These are phyloP conservation scores for Ogataea zsoltii DNA, from an alignment of 805 yeast genomes.

Conservation along the genomic window DNA sequence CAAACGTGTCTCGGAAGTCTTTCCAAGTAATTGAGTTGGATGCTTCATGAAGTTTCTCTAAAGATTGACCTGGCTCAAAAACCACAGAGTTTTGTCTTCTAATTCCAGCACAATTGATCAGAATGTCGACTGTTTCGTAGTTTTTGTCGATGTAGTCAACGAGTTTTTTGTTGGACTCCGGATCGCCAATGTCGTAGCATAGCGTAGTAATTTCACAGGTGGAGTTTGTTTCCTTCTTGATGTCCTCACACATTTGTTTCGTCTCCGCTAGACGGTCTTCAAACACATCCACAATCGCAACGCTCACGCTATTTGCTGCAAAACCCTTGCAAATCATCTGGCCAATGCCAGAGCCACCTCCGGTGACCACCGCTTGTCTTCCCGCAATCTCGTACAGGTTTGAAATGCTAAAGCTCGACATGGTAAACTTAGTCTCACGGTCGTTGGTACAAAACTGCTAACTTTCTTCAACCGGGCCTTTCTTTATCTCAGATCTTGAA, in stretches of 20 bases:
- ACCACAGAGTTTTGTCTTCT: constrained; percentile 21
- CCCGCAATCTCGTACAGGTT: constrained; percentile 22
- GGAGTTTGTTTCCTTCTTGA: constrained; percentile 20
- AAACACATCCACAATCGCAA: constrained; percentile 24
- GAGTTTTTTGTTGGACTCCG: constrained; percentile 19
- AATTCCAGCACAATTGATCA: constrained; percentile 27
- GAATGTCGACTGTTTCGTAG: constrained; percentile 23
- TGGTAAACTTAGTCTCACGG: not conserved
- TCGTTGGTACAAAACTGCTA: too few species aligned
- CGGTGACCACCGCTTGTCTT: constrained; percentile 27
- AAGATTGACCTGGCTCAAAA: constrained; percentile 22
- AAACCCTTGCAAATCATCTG: constrained; percentile 24
- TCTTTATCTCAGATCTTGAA: too few species aligned
- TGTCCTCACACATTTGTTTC: constrained; percentile 11
- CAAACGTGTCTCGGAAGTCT: constrained; percentile 24
- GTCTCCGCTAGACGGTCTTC: constrained; percentile 25
- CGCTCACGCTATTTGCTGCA: constrained; percentile 24
- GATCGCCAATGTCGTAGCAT: constrained; percentile 24
- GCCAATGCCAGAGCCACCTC: constrained; percentile 28
- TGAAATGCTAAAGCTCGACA: constrained; percentile 19
- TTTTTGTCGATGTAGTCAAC: constrained; percentile 20
- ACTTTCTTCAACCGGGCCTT: too few species aligned
- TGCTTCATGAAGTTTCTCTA: constrained; percentile 22
- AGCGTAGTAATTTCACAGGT: constrained; percentile 17
- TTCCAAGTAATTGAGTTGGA: constrained; percentile 24